These are phyloP conservation scores for Dendrobium catenatum DNA, from an alignment of 106 monocot genomes.

Conservation along the genomic window DNA sequence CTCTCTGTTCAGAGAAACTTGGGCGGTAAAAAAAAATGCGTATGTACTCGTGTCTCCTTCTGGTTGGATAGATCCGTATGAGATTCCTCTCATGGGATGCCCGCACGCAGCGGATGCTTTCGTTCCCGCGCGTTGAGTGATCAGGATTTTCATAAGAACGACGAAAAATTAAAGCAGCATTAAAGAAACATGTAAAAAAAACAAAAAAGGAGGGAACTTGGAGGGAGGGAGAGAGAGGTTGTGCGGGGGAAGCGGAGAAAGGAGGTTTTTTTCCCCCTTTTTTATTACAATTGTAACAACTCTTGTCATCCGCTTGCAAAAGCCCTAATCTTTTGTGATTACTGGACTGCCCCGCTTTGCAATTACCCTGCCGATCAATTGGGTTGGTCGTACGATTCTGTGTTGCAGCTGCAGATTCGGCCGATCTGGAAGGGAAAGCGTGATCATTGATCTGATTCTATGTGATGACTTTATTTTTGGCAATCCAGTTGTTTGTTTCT, in stretches of 20 bases:
- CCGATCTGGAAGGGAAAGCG: neutral
- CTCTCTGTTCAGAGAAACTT: neutral
- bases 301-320: neutral
- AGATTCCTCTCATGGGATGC: neutral
- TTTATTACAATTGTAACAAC: neutral
- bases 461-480: neutral
- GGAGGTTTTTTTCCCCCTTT: neutral
- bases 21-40: neutral
- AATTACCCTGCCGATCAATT: neutral
- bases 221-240: neutral
- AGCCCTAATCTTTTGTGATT: conserved; percentile 2
- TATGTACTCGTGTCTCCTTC: neutral
- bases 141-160: neutral
- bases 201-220: too few relatives aligned
- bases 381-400: neutral
- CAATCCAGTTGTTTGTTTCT: neutral
- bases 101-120: neutral
- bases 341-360: neutral
- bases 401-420: neutral
- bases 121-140: neutral
- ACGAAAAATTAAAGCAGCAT: neutral
- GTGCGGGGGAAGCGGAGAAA: neutral
- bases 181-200: neutral
- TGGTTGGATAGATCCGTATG: neutral
- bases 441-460: neutral